Evolutionary conservation across 2,329 filamentous ascomycete genomes (phyloP), one percentile per base, ranked within the genome.

Genomic region (Epicoccum sorghinum): DNA sequence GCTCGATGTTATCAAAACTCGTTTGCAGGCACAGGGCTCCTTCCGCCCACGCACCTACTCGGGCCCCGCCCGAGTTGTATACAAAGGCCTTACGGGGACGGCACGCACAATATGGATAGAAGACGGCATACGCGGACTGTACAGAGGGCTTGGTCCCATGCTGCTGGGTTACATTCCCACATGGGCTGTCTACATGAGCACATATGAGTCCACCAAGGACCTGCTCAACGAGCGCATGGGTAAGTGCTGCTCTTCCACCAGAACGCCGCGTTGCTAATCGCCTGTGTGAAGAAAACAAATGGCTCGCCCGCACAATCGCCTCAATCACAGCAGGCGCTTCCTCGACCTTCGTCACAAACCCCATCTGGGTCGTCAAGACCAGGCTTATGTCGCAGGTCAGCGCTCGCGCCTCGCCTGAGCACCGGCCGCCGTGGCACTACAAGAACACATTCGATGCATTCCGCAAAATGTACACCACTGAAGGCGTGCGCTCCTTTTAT

Each of bases 281-380:
- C 9, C 35, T n/a, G 9, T 18, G 4, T 5, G 18, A 48, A 66
- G 89, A 87, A 57, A 93, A 91, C 71, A 86, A 85, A 68, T 88
- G 90, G 78, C 73, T 91, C 39, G 85, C 93, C 67, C 91, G 91
- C 70, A 89, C 95, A 62, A 93, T 90, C 80, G 95, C 95, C 22
- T 96, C 95, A 8, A 86, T 99, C 57, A 84, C 92, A 52, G 95
- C 93, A 23, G 95, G 95, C 47, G 92, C 87, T 57, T 96, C 90
- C 78, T 97, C 93, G 63, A 99, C 95, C 4, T 83, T 98, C 59
- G 89, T 89, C 59, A 99, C 95, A 23, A 99, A 98, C 75, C 95
- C 95, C 0, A 99, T 99, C 57, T 99, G 95, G 95, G 95, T 99
- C 33, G 96, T 99, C 79, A 99, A 99, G 78, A 99, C 95, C 43